These are phyloP conservation scores for Citrullus colocynthis DNA, from an alignment of 306 rosid species.

Conservation along the genomic window DNA sequence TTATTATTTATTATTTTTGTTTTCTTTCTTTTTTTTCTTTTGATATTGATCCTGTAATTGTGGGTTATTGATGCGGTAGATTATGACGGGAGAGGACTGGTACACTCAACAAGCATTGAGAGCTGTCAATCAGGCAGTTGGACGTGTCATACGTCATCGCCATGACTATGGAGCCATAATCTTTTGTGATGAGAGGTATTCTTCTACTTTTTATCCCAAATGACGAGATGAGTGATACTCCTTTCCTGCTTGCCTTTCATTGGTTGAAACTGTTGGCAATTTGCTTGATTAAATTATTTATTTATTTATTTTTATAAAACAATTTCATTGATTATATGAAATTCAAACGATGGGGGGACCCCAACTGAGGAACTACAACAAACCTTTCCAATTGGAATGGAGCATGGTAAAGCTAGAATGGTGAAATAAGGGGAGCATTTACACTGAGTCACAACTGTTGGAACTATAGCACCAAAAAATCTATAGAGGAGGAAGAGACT, in stretches of 20 bases:
- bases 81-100: conserved; percentile 85
- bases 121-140: conserved; percentile 96
- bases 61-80: conserved; percentile 21
- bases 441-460: too few species aligned
- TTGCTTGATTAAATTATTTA: background rate
- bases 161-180: conserved; percentile 95
- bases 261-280: background rate
- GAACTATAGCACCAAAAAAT: too few species aligned
- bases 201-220: conserved; percentile 2
- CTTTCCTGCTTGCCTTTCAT: background rate
- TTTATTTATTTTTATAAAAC: too few species aligned
- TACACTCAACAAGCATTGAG: conserved; percentile 89
- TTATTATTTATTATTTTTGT: background rate
- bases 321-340: too few species aligned
- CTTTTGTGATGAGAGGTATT: conserved; percentile 83
- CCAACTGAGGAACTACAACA: too few species aligned
- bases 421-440: too few species aligned
- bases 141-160: conserved; percentile 96
- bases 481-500: too few species aligned
- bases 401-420: too few species aligned
- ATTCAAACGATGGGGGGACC: too few species aligned
- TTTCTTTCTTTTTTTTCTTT: background rate
- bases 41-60: background rate
- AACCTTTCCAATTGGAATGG: too few species aligned
- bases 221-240: background rate